These are phyloP conservation scores for Monilinia laxa DNA, from an alignment of 2,329 filamentous ascomycete genomes.

Conservation along the genomic window DNA sequence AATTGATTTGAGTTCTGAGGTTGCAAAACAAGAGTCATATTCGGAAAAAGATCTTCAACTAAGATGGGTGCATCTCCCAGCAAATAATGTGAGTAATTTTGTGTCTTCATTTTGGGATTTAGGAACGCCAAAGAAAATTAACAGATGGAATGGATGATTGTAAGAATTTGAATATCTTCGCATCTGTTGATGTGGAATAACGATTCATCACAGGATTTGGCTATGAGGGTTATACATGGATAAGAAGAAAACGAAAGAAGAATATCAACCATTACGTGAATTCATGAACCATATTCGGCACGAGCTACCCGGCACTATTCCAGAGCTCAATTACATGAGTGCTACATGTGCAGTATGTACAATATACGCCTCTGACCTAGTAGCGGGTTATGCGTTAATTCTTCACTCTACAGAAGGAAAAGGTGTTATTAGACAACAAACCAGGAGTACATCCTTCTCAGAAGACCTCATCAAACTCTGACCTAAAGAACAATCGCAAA, in stretches of 20 bases:
- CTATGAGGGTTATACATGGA: not conserved
- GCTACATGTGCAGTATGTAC: not conserved
- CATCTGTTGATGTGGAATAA: not conserved
- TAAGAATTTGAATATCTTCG: not conserved
- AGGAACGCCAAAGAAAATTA: not conserved
- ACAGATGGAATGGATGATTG: not conserved
- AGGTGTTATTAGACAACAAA: not conserved
- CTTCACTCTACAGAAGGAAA: not conserved
- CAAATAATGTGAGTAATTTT: not conserved
- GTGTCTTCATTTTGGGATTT: not conserved
- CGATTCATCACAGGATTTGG: not conserved
- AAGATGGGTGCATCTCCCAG: slow-evolving; percentile 2
- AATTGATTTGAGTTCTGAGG: not conserved
- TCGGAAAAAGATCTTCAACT: not conserved
- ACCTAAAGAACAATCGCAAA: not conserved
- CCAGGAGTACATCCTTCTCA: not conserved
- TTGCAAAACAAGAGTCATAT: not conserved
- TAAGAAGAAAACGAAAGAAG: not conserved
- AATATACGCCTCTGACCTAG: not conserved
- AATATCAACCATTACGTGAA: not conserved
- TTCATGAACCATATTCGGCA: not conserved
- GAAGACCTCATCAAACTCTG: not conserved
- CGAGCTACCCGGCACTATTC: not conserved
- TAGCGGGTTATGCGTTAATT: not conserved
- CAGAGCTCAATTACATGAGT: not conserved